phyloP scores from a whole-genome alignment of 2,329 filamentous ascomycete species.

The Alternaria rosae region DNA sequence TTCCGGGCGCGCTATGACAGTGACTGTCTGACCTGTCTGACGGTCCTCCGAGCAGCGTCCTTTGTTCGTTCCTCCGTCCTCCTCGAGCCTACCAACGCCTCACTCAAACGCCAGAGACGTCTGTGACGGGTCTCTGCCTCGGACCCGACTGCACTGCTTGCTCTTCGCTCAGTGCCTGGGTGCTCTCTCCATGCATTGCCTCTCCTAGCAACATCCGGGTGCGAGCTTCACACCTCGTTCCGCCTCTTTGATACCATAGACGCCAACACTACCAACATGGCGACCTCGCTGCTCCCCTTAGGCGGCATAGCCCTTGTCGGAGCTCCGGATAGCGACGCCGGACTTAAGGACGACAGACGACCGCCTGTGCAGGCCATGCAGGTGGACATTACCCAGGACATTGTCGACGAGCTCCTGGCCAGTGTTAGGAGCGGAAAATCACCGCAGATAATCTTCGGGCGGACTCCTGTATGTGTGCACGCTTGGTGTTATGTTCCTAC shows the following conservation, averaged over 20 bases:
- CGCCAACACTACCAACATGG: slow-evolving; percentile 36
- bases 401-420: slow-evolving; percentile 52
- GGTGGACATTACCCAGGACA: slow-evolving; percentile 51
- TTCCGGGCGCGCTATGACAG: slow-evolving; percentile 51
- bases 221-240: slow-evolving; percentile 44
- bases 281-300: slow-evolving; percentile 34
- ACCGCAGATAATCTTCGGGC: slow-evolving; percentile 50
- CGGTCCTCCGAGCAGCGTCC: slow-evolving; percentile 42
- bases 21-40: slow-evolving; percentile 52
- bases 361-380: slow-evolving; percentile 51
- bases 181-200: slow-evolving; percentile 52
- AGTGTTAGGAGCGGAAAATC: slow-evolving; percentile 46
- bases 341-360: slow-evolving; percentile 38
- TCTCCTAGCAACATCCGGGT: slow-evolving; percentile 46
- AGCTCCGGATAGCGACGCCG: slow-evolving; percentile 49
- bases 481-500: slow-evolving; percentile 14
- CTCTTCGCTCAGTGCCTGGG: slow-evolving; percentile 42
- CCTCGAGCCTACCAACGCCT: slow-evolving; percentile 34
- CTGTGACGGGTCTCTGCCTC: slow-evolving; percentile 33
- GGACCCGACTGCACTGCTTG: slow-evolving; percentile 35
- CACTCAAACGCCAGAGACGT: slow-evolving; percentile 35
- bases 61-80: slow-evolving; percentile 45
- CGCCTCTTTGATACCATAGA: slow-evolving; percentile 23
- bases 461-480: slow-evolving; percentile 49
- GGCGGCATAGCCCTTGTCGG: slow-evolving; percentile 49